Conservation (phyloP, 2,329 filamentous ascomycete species). For the Epichloe brachyelytri region DNA sequence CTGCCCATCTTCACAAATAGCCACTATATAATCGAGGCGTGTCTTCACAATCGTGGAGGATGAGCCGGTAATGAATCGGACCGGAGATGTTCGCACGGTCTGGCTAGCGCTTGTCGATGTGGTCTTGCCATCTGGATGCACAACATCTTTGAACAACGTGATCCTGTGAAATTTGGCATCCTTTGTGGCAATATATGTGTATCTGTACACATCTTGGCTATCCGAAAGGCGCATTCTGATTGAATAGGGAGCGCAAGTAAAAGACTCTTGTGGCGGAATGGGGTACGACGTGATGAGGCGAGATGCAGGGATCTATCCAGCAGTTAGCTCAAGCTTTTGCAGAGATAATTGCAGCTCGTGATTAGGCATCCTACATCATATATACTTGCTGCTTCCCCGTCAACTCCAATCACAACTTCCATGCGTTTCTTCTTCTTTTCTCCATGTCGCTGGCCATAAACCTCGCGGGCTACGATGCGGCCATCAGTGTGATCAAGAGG, state of each 20-base stretch:
- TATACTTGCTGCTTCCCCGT: conserved; percentile 52
- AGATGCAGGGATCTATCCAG: conserved; percentile 41
- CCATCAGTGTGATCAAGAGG: conserved; percentile 40
- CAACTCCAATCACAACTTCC: conserved; percentile 49
- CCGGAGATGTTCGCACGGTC: conserved; percentile 25
- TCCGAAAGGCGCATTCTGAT: conserved; percentile 37
- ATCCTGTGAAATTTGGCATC: conserved; percentile 36
- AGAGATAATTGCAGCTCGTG: too few relatives aligned
- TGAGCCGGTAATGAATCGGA: conserved; percentile 23
- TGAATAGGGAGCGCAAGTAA: conserved; percentile 49
- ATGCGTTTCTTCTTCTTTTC: conserved; percentile 50
- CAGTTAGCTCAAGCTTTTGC: conserved; percentile 1
- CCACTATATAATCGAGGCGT: conserved; percentile 30
- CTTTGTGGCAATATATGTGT: conserved; percentile 47
- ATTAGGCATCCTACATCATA: conserved; percentile 41
- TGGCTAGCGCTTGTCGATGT: conserved; percentile 35
- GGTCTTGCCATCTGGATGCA: conserved; percentile 37
- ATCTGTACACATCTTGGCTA: conserved; percentile 37
- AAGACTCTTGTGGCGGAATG: conserved; percentile 49
- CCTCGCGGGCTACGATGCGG: conserved; percentile 45
- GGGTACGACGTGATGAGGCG: conserved; percentile 54
- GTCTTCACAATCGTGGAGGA: conserved; percentile 14
- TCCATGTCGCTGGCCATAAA: conserved; percentile 44
- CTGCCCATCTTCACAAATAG: conserved; percentile 47
- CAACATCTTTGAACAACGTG: conserved; percentile 45